Percentiles rank a stretch among this genome's conserved stretches.
phyloP scores from a whole-genome alignment of 2,329 filamentous ascomycete species.

The Cordyceps javanica region DNA sequence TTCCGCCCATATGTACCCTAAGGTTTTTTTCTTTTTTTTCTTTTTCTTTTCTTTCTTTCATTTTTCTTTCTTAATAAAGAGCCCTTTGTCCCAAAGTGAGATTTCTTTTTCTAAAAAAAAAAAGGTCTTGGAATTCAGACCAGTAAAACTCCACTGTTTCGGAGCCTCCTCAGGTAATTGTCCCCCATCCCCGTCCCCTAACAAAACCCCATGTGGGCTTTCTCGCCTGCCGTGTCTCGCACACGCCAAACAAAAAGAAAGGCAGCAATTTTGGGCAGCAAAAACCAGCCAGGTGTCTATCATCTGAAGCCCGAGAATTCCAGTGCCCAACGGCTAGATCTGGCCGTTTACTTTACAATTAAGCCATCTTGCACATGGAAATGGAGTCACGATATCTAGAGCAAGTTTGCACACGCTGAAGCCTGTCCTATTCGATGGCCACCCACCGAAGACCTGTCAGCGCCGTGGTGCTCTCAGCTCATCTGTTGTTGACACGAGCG shows the following conservation, averaged over 20 bases:
- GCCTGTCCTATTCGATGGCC: too few relatives aligned
- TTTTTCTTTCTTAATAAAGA: too few relatives aligned
- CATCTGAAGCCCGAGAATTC: constrained; percentile 5
- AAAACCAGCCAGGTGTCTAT: neutral
- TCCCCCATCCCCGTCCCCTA: neutral
- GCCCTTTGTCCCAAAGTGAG: neutral
- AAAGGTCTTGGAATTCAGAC: neutral
- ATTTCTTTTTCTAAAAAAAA: neutral
- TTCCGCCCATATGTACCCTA: too few relatives aligned
- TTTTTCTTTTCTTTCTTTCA: too few relatives aligned
- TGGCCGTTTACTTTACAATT: neutral
- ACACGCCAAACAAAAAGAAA: neutral
- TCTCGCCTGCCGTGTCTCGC: neutral
- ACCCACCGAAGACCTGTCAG: too few relatives aligned
- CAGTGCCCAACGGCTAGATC: constrained; percentile 8
- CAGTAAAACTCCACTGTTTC: neutral
- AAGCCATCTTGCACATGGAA: too few relatives aligned
- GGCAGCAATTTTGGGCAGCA: neutral
- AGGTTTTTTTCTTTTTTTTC: too few relatives aligned
- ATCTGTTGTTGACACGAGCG: neutral
- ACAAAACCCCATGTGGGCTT: neutral
- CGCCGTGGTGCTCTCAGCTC: neutral
- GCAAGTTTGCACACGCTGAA: too few relatives aligned
- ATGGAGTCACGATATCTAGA: too few relatives aligned
- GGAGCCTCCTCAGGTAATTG: neutral